Evolutionary conservation across 1,139 yeast species (phyloP).

Genomic region (Kodamaea derodonti): DNA sequence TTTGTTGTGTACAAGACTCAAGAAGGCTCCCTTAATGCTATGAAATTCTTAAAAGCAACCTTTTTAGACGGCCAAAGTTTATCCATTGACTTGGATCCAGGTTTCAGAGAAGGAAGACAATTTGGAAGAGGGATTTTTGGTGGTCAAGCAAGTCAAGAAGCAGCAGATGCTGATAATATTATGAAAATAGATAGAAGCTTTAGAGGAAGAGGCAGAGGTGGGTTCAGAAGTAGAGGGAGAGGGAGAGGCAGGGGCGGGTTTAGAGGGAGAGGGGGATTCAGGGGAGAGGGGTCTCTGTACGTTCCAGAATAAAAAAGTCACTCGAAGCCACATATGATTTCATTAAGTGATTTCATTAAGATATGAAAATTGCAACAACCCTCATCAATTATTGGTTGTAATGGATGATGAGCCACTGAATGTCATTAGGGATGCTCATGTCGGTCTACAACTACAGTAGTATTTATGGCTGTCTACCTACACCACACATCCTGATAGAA

Average conservation of each 20-base stretch:
- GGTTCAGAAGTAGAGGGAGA: constrained; percentile 20
- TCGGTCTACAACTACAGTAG: no score
- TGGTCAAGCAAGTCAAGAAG: constrained; percentile 62
- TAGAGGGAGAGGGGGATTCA: constrained; percentile 26
- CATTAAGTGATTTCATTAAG: no score
- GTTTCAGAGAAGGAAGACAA: constrained; percentile 90
- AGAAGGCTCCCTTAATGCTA: constrained; percentile 72
- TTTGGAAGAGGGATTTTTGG: constrained; percentile 90
- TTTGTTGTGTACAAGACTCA: constrained; percentile 72
- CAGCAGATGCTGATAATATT: constrained; percentile 18
- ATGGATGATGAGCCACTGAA: no score
- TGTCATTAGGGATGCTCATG: no score
- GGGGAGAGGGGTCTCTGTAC: constrained; percentile 22
- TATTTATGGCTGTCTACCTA: no score
- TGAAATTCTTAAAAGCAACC: constrained; percentile 76
- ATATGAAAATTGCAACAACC: no score
- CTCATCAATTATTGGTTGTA: no score
- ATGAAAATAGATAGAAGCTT: constrained; percentile 18
- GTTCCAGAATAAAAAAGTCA: constrained; percentile 3
- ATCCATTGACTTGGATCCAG: constrained; percentile 89
- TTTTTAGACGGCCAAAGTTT: constrained; percentile 76
- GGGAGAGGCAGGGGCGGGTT: constrained; percentile 26
- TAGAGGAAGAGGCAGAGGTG: constrained; percentile 21
- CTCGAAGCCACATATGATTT: no score
- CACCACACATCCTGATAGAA: no score